These are phyloP conservation scores for Hypoxylon rickii DNA, from an alignment of 495 filamentous ascomycete genomes.

Conservation along the genomic window DNA sequence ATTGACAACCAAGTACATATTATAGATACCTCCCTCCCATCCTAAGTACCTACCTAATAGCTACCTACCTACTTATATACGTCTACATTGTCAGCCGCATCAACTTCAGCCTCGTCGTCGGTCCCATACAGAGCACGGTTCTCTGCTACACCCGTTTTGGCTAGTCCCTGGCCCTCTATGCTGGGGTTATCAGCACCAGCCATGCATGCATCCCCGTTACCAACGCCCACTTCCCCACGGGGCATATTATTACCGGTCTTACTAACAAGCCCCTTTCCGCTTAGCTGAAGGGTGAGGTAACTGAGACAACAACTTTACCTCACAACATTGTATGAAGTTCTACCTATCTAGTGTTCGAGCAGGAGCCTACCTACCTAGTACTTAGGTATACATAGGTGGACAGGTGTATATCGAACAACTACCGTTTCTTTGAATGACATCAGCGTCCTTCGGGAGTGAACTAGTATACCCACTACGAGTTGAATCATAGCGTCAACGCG, in stretches of 20 bases:
- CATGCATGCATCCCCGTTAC: background rate
- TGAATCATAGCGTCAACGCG: background rate
- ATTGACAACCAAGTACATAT: no score
- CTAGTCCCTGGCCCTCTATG: conserved; percentile 4
- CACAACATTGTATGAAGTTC: conserved; percentile 4
- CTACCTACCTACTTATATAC: no score
- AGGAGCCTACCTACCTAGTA: no score
- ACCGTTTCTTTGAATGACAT: no score
- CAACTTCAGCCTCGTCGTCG: background rate
- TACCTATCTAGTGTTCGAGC: no score
- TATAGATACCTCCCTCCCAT: no score
- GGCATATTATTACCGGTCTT: conserved; percentile 29
- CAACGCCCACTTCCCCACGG: conserved; percentile 19
- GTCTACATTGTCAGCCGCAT: background rate
- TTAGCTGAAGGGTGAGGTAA: background rate
- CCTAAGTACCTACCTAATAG: no score
- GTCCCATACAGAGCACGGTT: background rate
- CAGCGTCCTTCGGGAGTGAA: no score
- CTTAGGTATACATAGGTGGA: no score
- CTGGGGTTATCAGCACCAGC: conserved; percentile 21
- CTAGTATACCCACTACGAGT: no score
- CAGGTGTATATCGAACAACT: no score
- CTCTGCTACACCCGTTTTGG: background rate
- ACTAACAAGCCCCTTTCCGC: conserved; percentile 12
- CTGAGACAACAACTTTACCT: no score